Conservation (phyloP, 1,284 basidiomycete genomes). For the Gymnopus androsaceus region DNA sequence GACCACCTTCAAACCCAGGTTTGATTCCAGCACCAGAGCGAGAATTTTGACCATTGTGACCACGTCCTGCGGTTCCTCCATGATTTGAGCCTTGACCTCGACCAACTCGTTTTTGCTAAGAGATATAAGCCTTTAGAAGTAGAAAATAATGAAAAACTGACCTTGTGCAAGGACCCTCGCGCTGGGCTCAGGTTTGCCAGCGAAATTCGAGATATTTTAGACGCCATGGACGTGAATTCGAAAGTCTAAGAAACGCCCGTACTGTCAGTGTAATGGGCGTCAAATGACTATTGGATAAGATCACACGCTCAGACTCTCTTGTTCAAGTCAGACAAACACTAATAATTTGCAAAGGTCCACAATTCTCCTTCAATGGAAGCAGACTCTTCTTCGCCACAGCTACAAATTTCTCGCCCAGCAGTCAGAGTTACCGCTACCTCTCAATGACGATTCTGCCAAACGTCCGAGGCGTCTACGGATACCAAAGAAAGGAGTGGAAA, state of each 20-base stretch:
- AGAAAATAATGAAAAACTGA: constrained; percentile 29
- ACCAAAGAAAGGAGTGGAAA: too few relatives aligned
- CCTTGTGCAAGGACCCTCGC: constrained; percentile 62
- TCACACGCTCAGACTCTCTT: too few relatives aligned
- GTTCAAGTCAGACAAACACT: too few relatives aligned
- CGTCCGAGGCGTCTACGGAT: too few relatives aligned
- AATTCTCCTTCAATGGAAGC: too few relatives aligned
- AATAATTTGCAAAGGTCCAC: too few relatives aligned
- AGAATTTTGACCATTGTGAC: constrained; percentile 96
- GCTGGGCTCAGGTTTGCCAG: constrained; percentile 68
- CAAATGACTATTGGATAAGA: too few relatives aligned
- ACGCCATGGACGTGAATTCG: constrained; percentile 7
- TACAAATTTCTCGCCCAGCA: too few relatives aligned
- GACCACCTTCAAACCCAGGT: constrained; percentile 92
- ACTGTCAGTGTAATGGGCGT: too few relatives aligned
- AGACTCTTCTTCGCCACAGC: too few relatives aligned
- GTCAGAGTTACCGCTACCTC: too few relatives aligned
- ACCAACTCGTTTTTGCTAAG: constrained; percentile 90
- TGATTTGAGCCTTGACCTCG: constrained; percentile 89
- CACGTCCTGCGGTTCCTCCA: constrained; percentile 90
- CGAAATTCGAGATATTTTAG: constrained; percentile 43
- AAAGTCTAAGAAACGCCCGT: neutral
- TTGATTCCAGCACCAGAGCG: constrained; percentile 89
- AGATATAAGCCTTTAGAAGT: constrained; percentile 1
- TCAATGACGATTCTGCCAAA: too few relatives aligned